phyloP scores from a whole-genome alignment of 2,329 filamentous ascomycete genomes.

The Neospermospora avenae region DNA sequence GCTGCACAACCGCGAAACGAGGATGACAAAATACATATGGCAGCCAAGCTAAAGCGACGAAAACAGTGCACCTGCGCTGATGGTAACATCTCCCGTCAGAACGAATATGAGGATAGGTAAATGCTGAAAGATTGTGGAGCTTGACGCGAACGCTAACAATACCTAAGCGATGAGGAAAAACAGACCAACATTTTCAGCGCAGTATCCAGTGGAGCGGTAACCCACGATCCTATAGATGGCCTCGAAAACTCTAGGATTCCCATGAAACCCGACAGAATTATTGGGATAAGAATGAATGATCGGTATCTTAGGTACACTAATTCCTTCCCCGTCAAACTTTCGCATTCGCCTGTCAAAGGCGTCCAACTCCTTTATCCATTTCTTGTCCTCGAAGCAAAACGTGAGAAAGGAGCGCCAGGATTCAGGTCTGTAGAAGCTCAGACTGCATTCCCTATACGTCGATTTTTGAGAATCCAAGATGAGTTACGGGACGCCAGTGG shows the following conservation, averaged over 20 bases:
- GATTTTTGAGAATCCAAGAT: background rate
- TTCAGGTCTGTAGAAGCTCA: background rate
- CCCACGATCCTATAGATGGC: background rate
- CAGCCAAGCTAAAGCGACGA: background rate
- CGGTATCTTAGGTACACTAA: background rate
- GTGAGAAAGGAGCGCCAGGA: background rate
- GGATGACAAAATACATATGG: background rate
- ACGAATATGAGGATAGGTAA: background rate
- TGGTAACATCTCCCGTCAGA: background rate
- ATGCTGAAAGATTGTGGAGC: background rate
- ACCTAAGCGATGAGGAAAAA: background rate
- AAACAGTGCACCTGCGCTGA: background rate
- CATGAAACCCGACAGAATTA: background rate
- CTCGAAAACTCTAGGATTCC: background rate
- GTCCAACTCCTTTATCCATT: background rate
- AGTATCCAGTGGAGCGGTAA: background rate
- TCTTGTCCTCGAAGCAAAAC: background rate
- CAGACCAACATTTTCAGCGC: background rate
- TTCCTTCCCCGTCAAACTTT: background rate
- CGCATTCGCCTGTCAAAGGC: background rate
- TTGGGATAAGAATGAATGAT: background rate
- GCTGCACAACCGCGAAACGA: background rate
- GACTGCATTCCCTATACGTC: background rate
- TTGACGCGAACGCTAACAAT: background rate
- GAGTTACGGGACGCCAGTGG: background rate